Evolutionary conservation across 306 rosid species (phyloP), one percentile per base, ranked within the genome.

Genomic region (Amphicarpaea edgeworthii): DNA sequence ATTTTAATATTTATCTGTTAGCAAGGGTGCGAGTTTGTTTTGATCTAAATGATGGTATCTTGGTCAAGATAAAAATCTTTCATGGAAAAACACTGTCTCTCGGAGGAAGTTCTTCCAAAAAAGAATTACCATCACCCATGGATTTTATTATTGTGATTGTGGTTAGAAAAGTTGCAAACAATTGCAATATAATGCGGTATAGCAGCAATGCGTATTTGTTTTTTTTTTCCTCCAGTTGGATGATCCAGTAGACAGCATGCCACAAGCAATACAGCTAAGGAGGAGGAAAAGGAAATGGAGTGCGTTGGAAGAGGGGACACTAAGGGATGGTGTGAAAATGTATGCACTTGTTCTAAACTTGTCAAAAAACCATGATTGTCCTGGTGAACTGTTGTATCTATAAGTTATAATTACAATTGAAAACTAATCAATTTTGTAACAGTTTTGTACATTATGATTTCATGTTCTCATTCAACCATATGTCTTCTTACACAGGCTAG

Each of bases 251-350:
- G 84, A 88, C 47, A 75, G 57, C 64, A 67, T 69, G 26, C 87
- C 82, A 2, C 89, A 38, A 17, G 72, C 30, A 58, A 34, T 7
- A 59, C 78, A 75, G 23, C 50, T 64, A 26, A 86, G 82, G 76
- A 88, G 89, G 81, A 86, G 86, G 83, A 86, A 26, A 81, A 86
- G 81, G 85, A 86, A 45, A 79, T 94, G 98, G 98, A 85, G 83
- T 69, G 8, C 79, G 12, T 50, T 86, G 70, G 98, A 94, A 82
- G 97, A 90, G 85, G 93, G 86, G 17, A 82, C 95, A 5, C 84
- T 94, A 72, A 73, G 91, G 80, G 78, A 60, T 30, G 97, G 85
- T 24, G 93, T 92, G 19, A 67, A 87, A 28, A 82, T 62, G 98
- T 94, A 87, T 45, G 91, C 72, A 32, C 12, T 47, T 43, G 58